These are phyloP conservation scores for Aspergillus vadensis DNA, from an alignment of 2,329 filamentous ascomycete species.

Conservation along the genomic window DNA sequence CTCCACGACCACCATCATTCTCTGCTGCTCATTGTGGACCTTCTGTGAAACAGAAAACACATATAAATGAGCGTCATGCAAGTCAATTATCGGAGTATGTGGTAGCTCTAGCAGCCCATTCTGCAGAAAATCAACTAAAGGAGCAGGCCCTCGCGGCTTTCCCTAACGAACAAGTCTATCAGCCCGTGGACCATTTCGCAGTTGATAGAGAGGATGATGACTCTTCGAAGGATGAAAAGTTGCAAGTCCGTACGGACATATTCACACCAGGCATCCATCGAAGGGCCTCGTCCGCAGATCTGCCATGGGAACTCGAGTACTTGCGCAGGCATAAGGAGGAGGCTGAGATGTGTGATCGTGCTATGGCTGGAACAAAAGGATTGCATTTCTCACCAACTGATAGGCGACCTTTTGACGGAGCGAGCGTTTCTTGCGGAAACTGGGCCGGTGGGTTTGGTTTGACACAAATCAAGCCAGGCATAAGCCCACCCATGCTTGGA, in stretches of 20 bases:
- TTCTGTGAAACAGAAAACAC: constrained; percentile 35
- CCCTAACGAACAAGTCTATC: constrained; percentile 51
- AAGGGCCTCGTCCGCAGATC: constrained; percentile 48
- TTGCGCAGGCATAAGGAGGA: constrained; percentile 77
- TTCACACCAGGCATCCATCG: constrained; percentile 27
- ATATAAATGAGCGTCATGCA: constrained; percentile 64
- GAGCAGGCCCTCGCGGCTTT: constrained; percentile 59
- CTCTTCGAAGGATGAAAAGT: constrained; percentile 34
- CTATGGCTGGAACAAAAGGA: constrained; percentile 35
- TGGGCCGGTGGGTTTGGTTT: constrained; percentile 35
- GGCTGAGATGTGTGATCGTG: constrained; percentile 51
- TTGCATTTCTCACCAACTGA: constrained; percentile 36
- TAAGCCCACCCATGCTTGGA: constrained; percentile 84
- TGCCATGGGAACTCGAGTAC: constrained; percentile 74
- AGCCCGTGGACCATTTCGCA: constrained; percentile 51
- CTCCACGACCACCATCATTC: constrained; percentile 48
- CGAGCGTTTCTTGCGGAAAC: constrained; percentile 15
- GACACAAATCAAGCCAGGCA: constrained; percentile 59
- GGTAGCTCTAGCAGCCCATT: constrained; percentile 75
- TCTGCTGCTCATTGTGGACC: constrained; percentile 32
- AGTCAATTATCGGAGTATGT: constrained; percentile 75
- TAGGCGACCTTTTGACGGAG: constrained; percentile 13
- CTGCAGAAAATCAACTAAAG: constrained; percentile 76
- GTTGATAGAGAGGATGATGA: constrained; percentile 44
- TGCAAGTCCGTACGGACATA: neutral